Evolutionary conservation across 257 asterid species (phyloP), one percentile per base, ranked within the genome.

Genomic region (Solanum commersonii): DNA sequence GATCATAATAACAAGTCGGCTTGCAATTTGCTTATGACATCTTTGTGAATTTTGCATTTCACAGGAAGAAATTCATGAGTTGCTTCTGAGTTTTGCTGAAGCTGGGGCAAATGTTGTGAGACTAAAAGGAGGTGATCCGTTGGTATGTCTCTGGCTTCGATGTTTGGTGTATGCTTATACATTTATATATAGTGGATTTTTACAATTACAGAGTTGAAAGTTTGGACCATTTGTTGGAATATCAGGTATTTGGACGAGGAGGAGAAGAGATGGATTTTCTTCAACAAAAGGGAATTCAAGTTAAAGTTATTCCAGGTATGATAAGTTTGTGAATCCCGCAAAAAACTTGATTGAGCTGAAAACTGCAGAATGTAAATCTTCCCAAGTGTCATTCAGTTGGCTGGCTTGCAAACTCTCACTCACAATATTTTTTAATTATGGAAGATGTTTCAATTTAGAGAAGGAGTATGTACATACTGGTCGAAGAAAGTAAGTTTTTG

Each of bases 251-350:
- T 90, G 98, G 98, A 87, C 89, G 99, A 93, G 99, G 99, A 73
- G 99, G 99, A 88, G 98, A 97, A 90, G 98, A 97, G 94, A 96
- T 97, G 99, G 99, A 97, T 91, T 97, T 95, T 91, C 95, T 97
- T 83, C 98, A 93, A 87, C 95, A 92, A 78, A 96, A 95, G 90
- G 98, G 99, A 87, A 94, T 97, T 85, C 92, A 89, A 34, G 98
- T 97, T 88, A 94, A 97, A 92, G 98, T 97, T 77, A 91, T 97
- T 87, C 98, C 98, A 87, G 99, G 99, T 95, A 94, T 56, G 87
- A 74, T 76, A 71, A 81, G 40, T 81, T 81, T 46, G 85, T 81
- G 85, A 81, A 81, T 81, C 27, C 74, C 6, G 3, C 23, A 27
- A 79, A 82, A 20, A 16, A 67, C 60, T 60, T 37, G 15, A 40